Base-by-base conservation (phyloP, 129 eudicot species). In the Pittosporum tobira region DNA sequence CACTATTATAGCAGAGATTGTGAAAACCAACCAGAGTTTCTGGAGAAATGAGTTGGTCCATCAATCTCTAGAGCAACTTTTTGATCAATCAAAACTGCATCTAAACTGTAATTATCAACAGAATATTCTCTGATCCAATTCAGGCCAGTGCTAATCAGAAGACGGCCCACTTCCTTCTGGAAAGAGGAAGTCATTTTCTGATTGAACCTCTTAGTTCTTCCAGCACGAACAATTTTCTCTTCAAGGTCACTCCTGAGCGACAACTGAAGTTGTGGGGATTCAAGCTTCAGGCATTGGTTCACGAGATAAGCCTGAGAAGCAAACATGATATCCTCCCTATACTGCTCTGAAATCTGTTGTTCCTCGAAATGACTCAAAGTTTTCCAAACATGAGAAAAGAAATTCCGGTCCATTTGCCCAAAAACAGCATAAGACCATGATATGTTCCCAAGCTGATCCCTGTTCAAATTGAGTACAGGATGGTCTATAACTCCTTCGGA, bases 351-450 rank as follows among this genome's bases (percentile, higher is more conserved):
- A 29, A 90, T 61, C 25, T 44, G 70, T 53, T 76, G 84, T 72
- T 80, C 88, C 71, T 75, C 85, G 28, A 77, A 78, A 43, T 64
- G 65, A 56, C 71, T 72, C 23, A 90, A 58, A 21, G 94, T 80
- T 66, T 51, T 74, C 98, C 98, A 90, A 6, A 86, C 68, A 74
- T 76, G 65, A 48, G 49, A 59, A 55, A 90, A 90, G 71, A 83
- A 90, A 11, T 36, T 24, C 6, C 79, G 60, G 22, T 83, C 43
- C 71, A 90, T 40, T 63, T 83, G 77, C 40, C 95, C 98, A 26
- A 90, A 72, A 83, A 80, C 95, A n/a, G 98, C 94, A 59, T 76
- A 90, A 19, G 98, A 90, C 98, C 98, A 90, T 15, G 81, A 73
- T 40, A 90, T 83, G 76, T 77, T 85, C 30, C 95, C 98, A 27